Evolutionary conservation across 2,329 filamentous ascomycete genomes (phyloP).

Genomic region (Claviceps paspali): DNA sequence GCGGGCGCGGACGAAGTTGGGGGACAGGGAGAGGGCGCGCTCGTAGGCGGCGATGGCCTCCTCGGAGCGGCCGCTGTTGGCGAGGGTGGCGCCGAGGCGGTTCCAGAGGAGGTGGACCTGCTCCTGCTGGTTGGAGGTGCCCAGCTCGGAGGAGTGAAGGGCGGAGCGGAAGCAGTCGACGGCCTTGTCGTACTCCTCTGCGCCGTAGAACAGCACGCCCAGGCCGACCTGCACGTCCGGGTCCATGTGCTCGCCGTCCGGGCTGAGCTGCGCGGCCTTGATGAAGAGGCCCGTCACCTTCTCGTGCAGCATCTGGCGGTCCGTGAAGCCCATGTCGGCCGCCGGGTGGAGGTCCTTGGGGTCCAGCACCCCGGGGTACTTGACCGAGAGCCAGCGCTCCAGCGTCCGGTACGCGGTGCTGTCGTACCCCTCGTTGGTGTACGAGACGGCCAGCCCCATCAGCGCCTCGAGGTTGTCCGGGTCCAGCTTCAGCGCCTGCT

Average conservation of each 20-base stretch:
- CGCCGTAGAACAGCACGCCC: constrained; percentile 93
- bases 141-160: constrained; percentile 70
- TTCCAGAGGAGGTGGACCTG: constrained; percentile 96
- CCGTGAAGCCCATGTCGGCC: constrained; percentile 84
- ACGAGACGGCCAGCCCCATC: constrained; percentile 91
- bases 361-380: constrained; percentile 73
- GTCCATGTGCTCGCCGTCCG: constrained; percentile 89
- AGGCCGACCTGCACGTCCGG: constrained; percentile 95
- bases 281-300: constrained; percentile 88
- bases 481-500: constrained; percentile 79
- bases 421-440: constrained; percentile 98
- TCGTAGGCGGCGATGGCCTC: constrained; percentile 96
- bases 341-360: constrained; percentile 57
- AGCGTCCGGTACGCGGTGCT: constrained; percentile 90
- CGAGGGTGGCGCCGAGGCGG: constrained; percentile 83
- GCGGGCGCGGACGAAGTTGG: constrained; percentile 91
- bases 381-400: constrained; percentile 90
- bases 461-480: constrained; percentile 75
- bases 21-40: constrained; percentile 73
- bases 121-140: constrained; percentile 66
- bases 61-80: constrained; percentile 84
- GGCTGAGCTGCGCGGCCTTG: constrained; percentile 77
- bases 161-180: constrained; percentile 96
- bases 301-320: constrained; percentile 76
- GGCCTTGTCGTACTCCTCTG: constrained; percentile 95